Percentiles rank a stretch among this genome's conserved stretches.
phyloP scores from a whole-genome alignment of 371 early-diverging fungal genomes.

The Amoeboaphelidium protococcarum region DNA sequence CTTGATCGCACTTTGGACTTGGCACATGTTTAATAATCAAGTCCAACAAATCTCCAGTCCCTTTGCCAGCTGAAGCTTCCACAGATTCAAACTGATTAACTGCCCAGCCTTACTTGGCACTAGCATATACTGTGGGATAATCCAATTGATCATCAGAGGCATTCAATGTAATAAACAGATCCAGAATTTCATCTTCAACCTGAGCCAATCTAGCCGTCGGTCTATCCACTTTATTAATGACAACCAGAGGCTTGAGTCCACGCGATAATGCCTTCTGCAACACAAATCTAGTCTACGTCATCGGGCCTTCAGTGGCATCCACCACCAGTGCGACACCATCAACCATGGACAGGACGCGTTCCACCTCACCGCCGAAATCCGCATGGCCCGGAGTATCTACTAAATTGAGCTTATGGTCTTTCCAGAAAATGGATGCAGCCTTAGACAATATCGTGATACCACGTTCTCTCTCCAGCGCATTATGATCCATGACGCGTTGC shows the following conservation, averaged over 20 bases:
- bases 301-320: conserved; percentile 6
- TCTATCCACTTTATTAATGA: conserved; percentile 51
- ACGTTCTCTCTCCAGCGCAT: conserved; percentile 30
- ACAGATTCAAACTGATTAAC: conserved; percentile 15
- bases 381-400: conserved; percentile 22
- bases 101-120: conserved; percentile 57
- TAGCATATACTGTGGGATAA: conserved; percentile 37
- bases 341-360: conserved; percentile 51
- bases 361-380: conserved; percentile 59
- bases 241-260: conserved; percentile 36
- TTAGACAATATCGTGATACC: conserved; percentile 8
- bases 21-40: conserved; percentile 33
- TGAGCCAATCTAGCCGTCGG: conserved; percentile 34
- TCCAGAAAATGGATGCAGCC: conserved; percentile 25
- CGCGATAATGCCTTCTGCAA: conserved; percentile 35
- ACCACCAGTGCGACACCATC: conserved; percentile 7
- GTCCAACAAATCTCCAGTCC: conserved; percentile 31
- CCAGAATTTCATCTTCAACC: conserved; percentile 40
- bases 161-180: conserved; percentile 37
- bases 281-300: conserved; percentile 25
- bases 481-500: conserved; percentile 44
- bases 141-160: conserved; percentile 43
- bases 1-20: conserved; percentile 25
- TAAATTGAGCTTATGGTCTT: conserved; percentile 4
- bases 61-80: too few relatives aligned